These are phyloP conservation scores for Phalaenopsis equestris DNA, from an alignment of 106 monocot genomes.

Conservation along the genomic window DNA sequence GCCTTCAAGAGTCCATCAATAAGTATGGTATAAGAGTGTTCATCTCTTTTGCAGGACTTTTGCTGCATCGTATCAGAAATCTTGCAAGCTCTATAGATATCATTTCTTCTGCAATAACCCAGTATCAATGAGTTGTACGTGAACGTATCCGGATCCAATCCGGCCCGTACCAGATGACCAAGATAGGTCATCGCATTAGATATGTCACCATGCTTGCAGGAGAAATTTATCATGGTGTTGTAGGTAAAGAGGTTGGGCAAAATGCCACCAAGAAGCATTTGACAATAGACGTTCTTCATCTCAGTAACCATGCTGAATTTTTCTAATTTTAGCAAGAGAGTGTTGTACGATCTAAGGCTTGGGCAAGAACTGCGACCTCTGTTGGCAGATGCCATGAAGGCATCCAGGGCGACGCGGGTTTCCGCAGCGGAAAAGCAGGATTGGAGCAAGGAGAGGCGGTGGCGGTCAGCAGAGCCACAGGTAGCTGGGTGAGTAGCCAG, in stretches of 20 bases:
- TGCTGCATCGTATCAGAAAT: slow-evolving; percentile 1
- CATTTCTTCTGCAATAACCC: slow-evolving; percentile 7
- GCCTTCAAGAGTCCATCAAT: slow-evolving; percentile 8
- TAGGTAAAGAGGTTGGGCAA: slow-evolving; percentile 9
- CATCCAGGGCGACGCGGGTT: neutral
- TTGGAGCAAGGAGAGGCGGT: slow-evolving; percentile 3
- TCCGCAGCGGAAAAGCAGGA: slow-evolving; percentile 2
- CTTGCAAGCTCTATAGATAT: slow-evolving; percentile 2
- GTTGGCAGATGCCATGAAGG: neutral
- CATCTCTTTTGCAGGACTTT: slow-evolving; percentile 2
- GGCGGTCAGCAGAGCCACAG: neutral
- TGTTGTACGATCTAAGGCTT: slow-evolving; percentile 13
- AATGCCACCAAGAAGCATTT: neutral
- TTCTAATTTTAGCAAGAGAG: slow-evolving; percentile 1
- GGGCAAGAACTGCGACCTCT: neutral
- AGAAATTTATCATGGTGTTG: slow-evolving; percentile 3
- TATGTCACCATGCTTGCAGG: neutral
- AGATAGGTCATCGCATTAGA: slow-evolving; percentile 1
- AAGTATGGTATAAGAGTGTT: slow-evolving; percentile 5
- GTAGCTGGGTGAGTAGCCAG: neutral
- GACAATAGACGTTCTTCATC: slow-evolving; percentile 1
- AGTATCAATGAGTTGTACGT: slow-evolving; percentile 9
- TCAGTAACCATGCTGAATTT: slow-evolving; percentile 2
- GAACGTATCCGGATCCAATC: neutral
- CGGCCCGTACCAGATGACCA: slow-evolving; percentile 1